Evolutionary conservation across 2,329 filamentous ascomycete species (phyloP), one percentile per base, ranked within the genome.

Genomic region (Phaeosphaeria sp.): DNA sequence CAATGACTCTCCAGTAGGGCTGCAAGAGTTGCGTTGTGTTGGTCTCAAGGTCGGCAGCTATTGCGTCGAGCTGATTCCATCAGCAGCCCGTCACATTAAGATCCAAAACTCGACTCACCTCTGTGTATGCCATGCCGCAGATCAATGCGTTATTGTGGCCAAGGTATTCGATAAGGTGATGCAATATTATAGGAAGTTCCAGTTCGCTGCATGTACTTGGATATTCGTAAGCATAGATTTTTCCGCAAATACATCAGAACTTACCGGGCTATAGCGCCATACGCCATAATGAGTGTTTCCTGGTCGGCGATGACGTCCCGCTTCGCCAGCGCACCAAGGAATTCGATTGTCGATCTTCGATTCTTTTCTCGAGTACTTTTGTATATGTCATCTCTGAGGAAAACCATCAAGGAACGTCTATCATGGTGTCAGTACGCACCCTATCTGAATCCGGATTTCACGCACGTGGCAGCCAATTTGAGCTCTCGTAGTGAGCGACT

Each of bases 1-100:
- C 93, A 46, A 99, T 82, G 27, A 86, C 94, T 64, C 88, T 87
- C 93, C 94, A 98, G 75, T 93, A 98, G 0, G 94, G 93, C 54
- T 89, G 87, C 55, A 98, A 89, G 0, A 99, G 80, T 17, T 88
- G 86, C 25, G 85, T 83, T 1, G 89, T 84, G 1, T 87, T 89
- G 39, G 86, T 82, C 2, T 83, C 82, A 42, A 88, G 84, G 48
- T 83, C 80, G 51, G 89, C 85, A 1, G 93, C 90, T 49, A 98
- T 82, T 59, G 87, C 88, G 20, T 90, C 82, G 41, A 97, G 80
- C 84, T 88, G 62, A 41, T 55, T 5, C 17, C 17, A 23, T 64
- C 41, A 66, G 51, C 25, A 30, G 11, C 5, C 5, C 7, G 17
- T 22, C 36, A 46, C 20, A 49, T 20, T 15, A 9, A 46, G 3